phyloP scores from a whole-genome alignment of 2,329 filamentous ascomycete genomes.

The Triangularia verruculosa region DNA sequence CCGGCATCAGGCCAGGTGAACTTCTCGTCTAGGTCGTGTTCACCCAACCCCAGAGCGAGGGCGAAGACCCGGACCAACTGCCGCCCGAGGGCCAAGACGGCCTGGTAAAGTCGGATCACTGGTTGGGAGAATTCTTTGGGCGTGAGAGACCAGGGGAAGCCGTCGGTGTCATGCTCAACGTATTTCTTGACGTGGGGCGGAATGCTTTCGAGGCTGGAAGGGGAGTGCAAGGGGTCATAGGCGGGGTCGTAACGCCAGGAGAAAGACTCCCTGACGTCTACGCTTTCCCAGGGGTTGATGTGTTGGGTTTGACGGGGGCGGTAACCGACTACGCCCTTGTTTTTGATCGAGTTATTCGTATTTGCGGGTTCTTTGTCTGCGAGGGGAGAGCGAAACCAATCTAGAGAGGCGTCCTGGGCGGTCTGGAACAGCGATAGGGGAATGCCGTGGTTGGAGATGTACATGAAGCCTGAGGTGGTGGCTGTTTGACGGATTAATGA shows the following conservation, averaged over 20 bases:
- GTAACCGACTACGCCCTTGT: constrained; percentile 44
- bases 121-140: constrained; percentile 45
- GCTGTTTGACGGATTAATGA: constrained; percentile 38
- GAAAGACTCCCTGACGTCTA: constrained; percentile 52
- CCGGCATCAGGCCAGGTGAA: constrained; percentile 49
- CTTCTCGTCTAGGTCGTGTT: constrained; percentile 54
- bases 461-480: constrained; percentile 54
- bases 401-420: constrained; percentile 35
- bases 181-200: constrained; percentile 42
- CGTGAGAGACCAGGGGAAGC: constrained; percentile 45
- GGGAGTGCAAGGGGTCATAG: constrained; percentile 43
- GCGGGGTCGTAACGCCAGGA: constrained; percentile 51
- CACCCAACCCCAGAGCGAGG: constrained; percentile 50
- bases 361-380: constrained; percentile 41
- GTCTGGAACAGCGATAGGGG: constrained; percentile 30
- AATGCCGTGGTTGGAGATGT: constrained; percentile 51
- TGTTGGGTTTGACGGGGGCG: constrained; percentile 40
- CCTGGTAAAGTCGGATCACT: constrained; percentile 45
- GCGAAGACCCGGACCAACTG: constrained; percentile 52
- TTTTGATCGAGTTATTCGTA: constrained; percentile 39
- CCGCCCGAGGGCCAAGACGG: constrained; percentile 49
- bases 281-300: constrained; percentile 48
- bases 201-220: constrained; percentile 35
- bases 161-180: constrained; percentile 41
- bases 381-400: constrained; percentile 48